These are phyloP conservation scores for Mycena rebaudengoi DNA, from an alignment of 768 basidiomycete species.

Conservation along the genomic window DNA sequence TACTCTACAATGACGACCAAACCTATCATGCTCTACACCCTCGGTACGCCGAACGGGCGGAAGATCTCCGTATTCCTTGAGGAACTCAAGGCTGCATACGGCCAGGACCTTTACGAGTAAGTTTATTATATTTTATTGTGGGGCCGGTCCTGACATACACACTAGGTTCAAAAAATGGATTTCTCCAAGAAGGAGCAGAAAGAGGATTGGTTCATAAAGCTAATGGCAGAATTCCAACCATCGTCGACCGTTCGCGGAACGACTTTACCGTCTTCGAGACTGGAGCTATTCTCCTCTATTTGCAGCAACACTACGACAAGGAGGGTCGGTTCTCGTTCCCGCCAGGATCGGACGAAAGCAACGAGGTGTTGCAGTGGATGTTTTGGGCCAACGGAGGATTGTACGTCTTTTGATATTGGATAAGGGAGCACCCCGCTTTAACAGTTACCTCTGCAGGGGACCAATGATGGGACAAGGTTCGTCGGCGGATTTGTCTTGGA, in stretches of 20 bases:
- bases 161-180: constrained; percentile 26
- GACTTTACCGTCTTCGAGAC: constrained; percentile 50
- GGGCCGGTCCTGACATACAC: no score
- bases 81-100: constrained; percentile 61
- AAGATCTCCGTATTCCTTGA: constrained; percentile 67
- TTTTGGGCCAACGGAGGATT: constrained; percentile 45
- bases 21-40: constrained; percentile 51
- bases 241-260: constrained; percentile 36
- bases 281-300: constrained; percentile 55
- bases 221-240: constrained; percentile 53
- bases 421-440: not conserved
- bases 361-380: constrained; percentile 56
- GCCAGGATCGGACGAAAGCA: constrained; percentile 38
- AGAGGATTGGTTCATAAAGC: constrained; percentile 48
- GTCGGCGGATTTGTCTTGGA: no score
- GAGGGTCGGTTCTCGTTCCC: constrained; percentile 53
- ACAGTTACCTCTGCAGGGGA: constrained; percentile 11
- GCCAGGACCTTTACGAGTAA: constrained; percentile 60
- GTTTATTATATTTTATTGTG: no score
- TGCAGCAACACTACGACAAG: constrained; percentile 53
- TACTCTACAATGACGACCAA: constrained; percentile 24
- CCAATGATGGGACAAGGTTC: constrained; percentile 19
- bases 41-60: constrained; percentile 63
- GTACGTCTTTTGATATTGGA: constrained; percentile 1
- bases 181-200: constrained; percentile 35